Conservation (phyloP, 129 eudicot genomes). For the Chrysanthemum seticuspe region DNA sequence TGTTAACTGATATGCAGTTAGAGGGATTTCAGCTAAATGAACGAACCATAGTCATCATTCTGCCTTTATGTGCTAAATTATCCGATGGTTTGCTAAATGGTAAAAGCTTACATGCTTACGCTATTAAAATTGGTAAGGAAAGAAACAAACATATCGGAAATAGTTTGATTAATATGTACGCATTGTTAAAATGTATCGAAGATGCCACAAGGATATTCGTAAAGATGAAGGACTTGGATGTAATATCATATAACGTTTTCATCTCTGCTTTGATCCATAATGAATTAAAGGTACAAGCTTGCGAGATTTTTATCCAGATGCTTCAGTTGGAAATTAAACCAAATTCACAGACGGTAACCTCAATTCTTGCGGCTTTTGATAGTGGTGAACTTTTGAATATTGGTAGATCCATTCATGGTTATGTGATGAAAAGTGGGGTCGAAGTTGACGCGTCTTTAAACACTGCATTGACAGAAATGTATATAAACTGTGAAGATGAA, state of each 20-base stretch:
- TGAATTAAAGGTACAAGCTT: constrained; percentile 37
- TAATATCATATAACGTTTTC: constrained; percentile 45
- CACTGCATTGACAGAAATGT: constrained; percentile 64
- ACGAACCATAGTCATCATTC: constrained; percentile 41
- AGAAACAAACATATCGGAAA: constrained; percentile 33
- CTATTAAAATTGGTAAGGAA: constrained; percentile 42
- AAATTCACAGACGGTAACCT: constrained; percentile 46
- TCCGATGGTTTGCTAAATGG: constrained; percentile 35
- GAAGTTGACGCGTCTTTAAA: constrained; percentile 38
- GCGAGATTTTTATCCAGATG: constrained; percentile 40
- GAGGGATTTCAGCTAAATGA: constrained; percentile 39
- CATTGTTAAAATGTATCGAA: constrained; percentile 29
- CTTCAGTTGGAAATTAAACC: constrained; percentile 36
- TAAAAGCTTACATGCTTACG: constrained; percentile 51
- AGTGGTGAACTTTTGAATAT: constrained; percentile 17
- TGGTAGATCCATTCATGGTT: constrained; percentile 55
- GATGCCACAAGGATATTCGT: constrained; percentile 36
- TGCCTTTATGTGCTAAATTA: constrained; percentile 35
- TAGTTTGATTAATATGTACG: constrained; percentile 47
- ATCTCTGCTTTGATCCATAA: constrained; percentile 40
- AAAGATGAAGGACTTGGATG: constrained; percentile 30
- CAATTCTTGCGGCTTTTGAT: constrained; percentile 34
- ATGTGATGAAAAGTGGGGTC: constrained; percentile 40
- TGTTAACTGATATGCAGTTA: constrained; percentile 39
- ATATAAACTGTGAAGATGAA: constrained; percentile 49